Conservation (phyloP, 2,329 filamentous ascomycete genomes). For the Alternaria rosae region DNA sequence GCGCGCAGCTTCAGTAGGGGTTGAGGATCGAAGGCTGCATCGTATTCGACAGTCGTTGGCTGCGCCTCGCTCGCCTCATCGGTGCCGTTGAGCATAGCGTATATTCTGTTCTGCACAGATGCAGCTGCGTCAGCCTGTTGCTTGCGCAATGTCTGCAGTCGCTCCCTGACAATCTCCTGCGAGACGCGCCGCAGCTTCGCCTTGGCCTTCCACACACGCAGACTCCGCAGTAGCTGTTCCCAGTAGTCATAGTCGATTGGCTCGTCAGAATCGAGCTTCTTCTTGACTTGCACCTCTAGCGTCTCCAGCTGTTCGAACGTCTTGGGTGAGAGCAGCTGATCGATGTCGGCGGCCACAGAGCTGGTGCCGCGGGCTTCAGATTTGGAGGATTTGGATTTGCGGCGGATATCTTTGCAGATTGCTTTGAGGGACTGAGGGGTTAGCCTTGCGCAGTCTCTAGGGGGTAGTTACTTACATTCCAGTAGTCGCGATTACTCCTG, state of each 20-base stretch:
- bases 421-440: constrained; percentile 73
- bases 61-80: constrained; percentile 6
- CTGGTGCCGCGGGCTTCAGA: constrained; percentile 77
- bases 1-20: constrained; percentile 68
- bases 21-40: constrained; percentile 66
- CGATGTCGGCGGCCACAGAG: constrained; percentile 86
- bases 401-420: constrained; percentile 78
- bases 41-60: constrained; percentile 38
- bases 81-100: constrained; percentile 50
- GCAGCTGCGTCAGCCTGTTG: constrained; percentile 73
- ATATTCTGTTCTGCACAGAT: constrained; percentile 61
- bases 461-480: constrained; percentile 65
- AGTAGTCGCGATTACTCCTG: constrained; percentile 81
- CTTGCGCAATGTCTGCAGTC: constrained; percentile 70
- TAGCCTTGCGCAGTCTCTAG: constrained; percentile 28
- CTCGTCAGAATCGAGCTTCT: constrained; percentile 86
- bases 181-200: constrained; percentile 82
- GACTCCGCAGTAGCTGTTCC: constrained; percentile 86
- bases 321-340: constrained; percentile 85
- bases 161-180: constrained; percentile 74
- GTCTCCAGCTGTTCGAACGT: constrained; percentile 83
- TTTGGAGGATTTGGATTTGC: constrained; percentile 67
- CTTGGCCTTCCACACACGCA: constrained; percentile 91
- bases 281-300: constrained; percentile 84
- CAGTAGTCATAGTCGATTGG: constrained; percentile 97